These are phyloP conservation scores for Sindora glabra DNA, from an alignment of 306 rosid genomes.

Conservation along the genomic window DNA sequence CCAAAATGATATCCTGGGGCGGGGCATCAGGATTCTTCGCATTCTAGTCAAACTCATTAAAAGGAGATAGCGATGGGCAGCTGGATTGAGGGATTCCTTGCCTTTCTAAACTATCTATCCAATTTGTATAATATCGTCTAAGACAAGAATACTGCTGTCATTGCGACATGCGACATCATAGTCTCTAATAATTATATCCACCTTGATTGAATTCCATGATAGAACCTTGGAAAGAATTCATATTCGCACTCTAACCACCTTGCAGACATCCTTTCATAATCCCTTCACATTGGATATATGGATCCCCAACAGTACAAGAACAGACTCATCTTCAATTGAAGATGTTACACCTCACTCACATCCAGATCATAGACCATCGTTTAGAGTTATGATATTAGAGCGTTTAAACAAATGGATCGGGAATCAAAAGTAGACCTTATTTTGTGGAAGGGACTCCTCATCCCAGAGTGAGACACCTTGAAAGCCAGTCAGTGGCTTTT, in stretches of 20 bases:
- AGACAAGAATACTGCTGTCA: constrained; percentile 22
- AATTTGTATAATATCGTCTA: background rate
- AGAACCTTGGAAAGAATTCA: too few relatives aligned
- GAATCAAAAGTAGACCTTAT: too few relatives aligned
- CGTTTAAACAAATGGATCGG: too few relatives aligned
- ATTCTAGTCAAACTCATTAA: background rate
- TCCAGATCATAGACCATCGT: too few relatives aligned
- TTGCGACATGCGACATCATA: constrained; percentile 11
- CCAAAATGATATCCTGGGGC: background rate
- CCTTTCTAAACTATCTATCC: background rate
- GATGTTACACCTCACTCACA: too few relatives aligned
- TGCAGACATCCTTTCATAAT: background rate
- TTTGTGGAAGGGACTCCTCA: too few relatives aligned
- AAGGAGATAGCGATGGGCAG: background rate
- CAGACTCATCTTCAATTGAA: too few relatives aligned
- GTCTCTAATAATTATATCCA: constrained; percentile 2
- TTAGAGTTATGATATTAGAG: too few relatives aligned
- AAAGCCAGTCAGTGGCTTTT: too few relatives aligned
- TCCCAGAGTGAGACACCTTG: too few relatives aligned
- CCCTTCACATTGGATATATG: background rate
- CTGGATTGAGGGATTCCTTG: background rate
- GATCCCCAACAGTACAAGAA: too few relatives aligned
- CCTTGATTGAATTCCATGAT: background rate
- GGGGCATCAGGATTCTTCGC: background rate
- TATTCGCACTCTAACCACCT: background rate